Evolutionary conservation across 108 stramenopile genomes (phyloP), one percentile per base, ranked within the genome.

Genomic region (Ochromonas danica): DNA sequence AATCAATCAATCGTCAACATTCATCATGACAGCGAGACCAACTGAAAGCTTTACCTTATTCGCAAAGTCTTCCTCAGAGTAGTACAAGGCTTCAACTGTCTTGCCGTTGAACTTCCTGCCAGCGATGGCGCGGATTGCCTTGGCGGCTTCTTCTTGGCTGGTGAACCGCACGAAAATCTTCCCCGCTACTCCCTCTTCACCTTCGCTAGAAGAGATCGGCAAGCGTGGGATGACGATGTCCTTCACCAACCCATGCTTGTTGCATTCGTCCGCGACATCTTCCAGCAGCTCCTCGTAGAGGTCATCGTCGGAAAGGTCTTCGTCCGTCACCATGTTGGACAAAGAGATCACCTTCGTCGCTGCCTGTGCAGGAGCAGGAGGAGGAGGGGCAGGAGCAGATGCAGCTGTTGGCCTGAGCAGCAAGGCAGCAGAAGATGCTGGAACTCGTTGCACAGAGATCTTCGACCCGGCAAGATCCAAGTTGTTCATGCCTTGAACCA

Each of bases 271-370:
- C 27, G 27, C 39, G 14, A 80, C 79, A 25, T 80, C 79, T 38
- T 80, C 79, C 61, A 71, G 63, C 30, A 98, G 84, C 33, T 92
- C 93, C 41, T 88, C 82, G 70, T 90, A 92, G 61, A 94, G 93
- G 28, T 90, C 91, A 27, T 90, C 90, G n/a, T 92, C 89, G 10
- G 80, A 81, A 63, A 99, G 84, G 83, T 99, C 97, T 74, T 94
- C 70, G 31, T 1, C 79, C 40, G 79, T 70, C 0, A 36, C 30
- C 79, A 80, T 80, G 43, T 80, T 80, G 33, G 63, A 70, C n/a
- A 80, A 0, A 71, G 65, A 41, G 10, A 80, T 14, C 71, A 80
- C 79, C 0, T 25, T 0, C 25, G 67, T 70, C 1, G 60, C 65
- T 14, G 28, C 33, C 0, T 63, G 60, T 10, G 51, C 51, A 57